Evolutionary conservation across 2,329 filamentous ascomycete species (phyloP).

Genomic region (Fusarium liriodendri): DNA sequence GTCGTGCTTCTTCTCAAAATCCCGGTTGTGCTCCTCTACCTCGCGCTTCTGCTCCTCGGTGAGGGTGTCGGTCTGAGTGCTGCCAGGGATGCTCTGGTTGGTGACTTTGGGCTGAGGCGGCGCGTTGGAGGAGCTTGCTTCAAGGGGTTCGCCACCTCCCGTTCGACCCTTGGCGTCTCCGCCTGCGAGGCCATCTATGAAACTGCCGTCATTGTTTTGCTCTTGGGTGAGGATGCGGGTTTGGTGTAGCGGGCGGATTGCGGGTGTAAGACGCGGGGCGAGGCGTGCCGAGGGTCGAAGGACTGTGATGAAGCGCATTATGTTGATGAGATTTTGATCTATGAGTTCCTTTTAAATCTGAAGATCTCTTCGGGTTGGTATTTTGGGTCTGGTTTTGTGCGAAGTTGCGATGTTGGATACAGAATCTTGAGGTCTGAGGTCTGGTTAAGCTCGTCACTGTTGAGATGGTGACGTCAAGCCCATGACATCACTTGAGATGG

Average conservation of each 20-base stretch:
- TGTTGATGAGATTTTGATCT: not conserved
- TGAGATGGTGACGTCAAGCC: slow-evolving; percentile 34
- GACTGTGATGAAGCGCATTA: slow-evolving; percentile 24
- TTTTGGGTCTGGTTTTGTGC: not conserved
- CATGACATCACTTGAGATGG: slow-evolving; percentile 33
- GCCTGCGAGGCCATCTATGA: slow-evolving; percentile 44
- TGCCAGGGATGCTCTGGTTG: slow-evolving; percentile 58
- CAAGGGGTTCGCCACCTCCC: slow-evolving; percentile 53
- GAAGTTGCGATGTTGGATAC: not conserved
- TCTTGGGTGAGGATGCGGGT: slow-evolving; percentile 15
- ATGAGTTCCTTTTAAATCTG: rapidly evolving
- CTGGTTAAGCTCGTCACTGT: slow-evolving; percentile 10
- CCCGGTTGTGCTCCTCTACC: slow-evolving; percentile 68
- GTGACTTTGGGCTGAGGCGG: slow-evolving; percentile 63
- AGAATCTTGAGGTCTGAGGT: slow-evolving; percentile 3
- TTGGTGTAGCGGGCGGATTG: slow-evolving; percentile 14
- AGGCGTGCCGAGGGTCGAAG: slow-evolving; percentile 17
- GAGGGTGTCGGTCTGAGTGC: slow-evolving; percentile 46
- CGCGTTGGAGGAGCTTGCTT: slow-evolving; percentile 47
- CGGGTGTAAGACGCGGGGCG: slow-evolving; percentile 15
- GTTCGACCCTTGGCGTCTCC: slow-evolving; percentile 50
- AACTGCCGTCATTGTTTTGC: slow-evolving; percentile 9
- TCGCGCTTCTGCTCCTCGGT: slow-evolving; percentile 65
- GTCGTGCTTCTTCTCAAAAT: slow-evolving; percentile 68
- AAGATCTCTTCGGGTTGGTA: not conserved